Conservation (phyloP, 2,329 filamentous ascomycete species). For the Byssoonygena ceratinophila region DNA sequence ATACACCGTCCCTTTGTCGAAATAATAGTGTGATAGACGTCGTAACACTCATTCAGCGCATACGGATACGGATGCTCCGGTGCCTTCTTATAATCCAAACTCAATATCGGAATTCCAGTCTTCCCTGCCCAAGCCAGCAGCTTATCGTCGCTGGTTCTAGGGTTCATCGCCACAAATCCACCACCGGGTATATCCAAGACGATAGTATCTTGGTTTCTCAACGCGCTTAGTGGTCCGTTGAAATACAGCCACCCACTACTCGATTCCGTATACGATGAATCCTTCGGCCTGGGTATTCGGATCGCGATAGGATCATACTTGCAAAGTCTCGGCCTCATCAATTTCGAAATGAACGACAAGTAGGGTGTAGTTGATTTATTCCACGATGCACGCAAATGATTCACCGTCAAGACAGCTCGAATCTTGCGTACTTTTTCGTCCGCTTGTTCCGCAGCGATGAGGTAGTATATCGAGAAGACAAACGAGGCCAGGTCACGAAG, state of each 20-base stretch:
- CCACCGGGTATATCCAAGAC: constrained; percentile 87
- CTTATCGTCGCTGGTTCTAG: constrained; percentile 89
- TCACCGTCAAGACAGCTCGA: constrained; percentile 71
- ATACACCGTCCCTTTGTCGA: constrained; percentile 63
- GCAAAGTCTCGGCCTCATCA: constrained; percentile 69
- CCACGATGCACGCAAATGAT: constrained; percentile 87
- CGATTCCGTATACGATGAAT: constrained; percentile 73
- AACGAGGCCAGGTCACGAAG: constrained; percentile 72
- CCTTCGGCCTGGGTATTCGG: constrained; percentile 67
- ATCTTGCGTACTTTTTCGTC: constrained; percentile 95
- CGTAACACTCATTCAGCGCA: constrained; percentile 76
- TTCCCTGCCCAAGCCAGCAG: constrained; percentile 84
- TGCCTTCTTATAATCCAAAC: constrained; percentile 81
- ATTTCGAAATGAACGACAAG: constrained; percentile 57
- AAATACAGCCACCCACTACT: constrained; percentile 88
- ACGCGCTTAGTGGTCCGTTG: constrained; percentile 68
- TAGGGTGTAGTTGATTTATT: constrained; percentile 90
- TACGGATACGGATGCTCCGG: constrained; percentile 78
- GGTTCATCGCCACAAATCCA: constrained; percentile 93
- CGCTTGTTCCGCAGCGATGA: constrained; percentile 83
- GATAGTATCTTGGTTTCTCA: constrained; percentile 65
- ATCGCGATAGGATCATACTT: constrained; percentile 72
- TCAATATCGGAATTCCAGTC: constrained; percentile 77
- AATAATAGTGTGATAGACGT: constrained; percentile 67
- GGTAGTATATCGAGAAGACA: constrained; percentile 78